Conservation (phyloP, 192 early-diverging fungal genomes). For the Radiomyces spectabilis region DNA sequence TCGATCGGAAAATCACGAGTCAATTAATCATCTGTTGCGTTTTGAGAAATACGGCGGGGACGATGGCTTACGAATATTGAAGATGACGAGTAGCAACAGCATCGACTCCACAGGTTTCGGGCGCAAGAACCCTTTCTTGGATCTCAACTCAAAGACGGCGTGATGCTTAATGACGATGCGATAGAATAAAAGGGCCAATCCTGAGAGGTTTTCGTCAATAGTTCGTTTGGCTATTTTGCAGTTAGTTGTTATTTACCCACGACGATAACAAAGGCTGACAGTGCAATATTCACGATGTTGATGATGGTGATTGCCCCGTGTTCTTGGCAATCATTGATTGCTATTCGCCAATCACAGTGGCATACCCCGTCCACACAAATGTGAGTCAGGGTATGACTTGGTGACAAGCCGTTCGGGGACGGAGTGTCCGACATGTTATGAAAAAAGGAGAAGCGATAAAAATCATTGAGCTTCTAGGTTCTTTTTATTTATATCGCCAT, state of each 20-base stretch:
- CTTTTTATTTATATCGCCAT: too few relatives aligned
- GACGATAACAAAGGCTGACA: constrained; percentile 8
- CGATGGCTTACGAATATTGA: constrained; percentile 19
- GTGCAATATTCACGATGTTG: constrained; percentile 11
- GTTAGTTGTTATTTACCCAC: constrained; percentile 6
- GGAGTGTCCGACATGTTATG: too few relatives aligned
- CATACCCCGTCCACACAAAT: constrained; percentile 8
- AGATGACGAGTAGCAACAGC: constrained; percentile 16
- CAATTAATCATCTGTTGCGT: background rate
- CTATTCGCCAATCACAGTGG: constrained; percentile 24
- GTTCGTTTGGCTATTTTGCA: background rate
- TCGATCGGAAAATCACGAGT: background rate
- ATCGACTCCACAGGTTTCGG: constrained; percentile 23
- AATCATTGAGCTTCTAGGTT: too few relatives aligned
- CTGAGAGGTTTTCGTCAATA: background rate
- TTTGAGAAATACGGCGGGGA: too few relatives aligned
- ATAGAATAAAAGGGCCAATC: constrained; percentile 9
- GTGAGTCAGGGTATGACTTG: background rate
- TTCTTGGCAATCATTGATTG: constrained; percentile 8
- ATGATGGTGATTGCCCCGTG: constrained; percentile 4
- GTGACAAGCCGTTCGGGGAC: too few relatives aligned
- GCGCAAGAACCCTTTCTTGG: constrained; percentile 14
- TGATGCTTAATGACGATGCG: constrained; percentile 13
- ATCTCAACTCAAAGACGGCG: constrained; percentile 8
- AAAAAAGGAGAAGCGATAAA: too few relatives aligned